Evolutionary conservation across 83 land plant genomes (phyloP).

Genomic region (Diphasiastrum complanatum): DNA sequence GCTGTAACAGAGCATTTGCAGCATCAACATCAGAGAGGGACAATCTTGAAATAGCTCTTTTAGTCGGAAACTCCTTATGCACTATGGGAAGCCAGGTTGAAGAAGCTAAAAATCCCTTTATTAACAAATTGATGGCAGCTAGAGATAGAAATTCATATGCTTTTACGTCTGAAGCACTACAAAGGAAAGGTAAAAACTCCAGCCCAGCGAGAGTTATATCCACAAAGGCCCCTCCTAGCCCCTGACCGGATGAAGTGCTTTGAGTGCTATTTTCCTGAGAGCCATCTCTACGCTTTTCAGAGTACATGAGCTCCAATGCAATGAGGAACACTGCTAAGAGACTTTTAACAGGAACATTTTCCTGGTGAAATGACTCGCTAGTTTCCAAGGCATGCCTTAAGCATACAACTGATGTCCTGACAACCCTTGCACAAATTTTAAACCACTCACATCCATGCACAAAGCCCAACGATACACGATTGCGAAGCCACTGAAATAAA

Average conservation of each 20-base stretch:
- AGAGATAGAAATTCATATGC: slow-evolving; percentile 42
- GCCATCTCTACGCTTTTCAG: slow-evolving; percentile 8
- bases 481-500: slow-evolving; percentile 32
- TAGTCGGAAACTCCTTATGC: slow-evolving; percentile 53
- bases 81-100: slow-evolving; percentile 70
- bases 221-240: slow-evolving; percentile 32
- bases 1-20: slow-evolving; percentile 22
- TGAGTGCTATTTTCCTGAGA: slow-evolving; percentile 1
- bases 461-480: background rate
- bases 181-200: slow-evolving; percentile 60
- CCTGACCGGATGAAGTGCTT: background rate
- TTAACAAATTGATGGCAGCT: slow-evolving; percentile 48
- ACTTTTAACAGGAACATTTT: slow-evolving; percentile 28
- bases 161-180: slow-evolving; percentile 36
- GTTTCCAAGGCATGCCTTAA: slow-evolving; percentile 35
- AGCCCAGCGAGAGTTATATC: slow-evolving; percentile 47
- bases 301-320: slow-evolving; percentile 32
- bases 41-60: slow-evolving; percentile 11
- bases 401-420: slow-evolving; percentile 39
- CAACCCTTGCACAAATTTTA: slow-evolving; percentile 36
- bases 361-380: too few species aligned
- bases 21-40: slow-evolving; percentile 40
- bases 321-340: slow-evolving; percentile 47
- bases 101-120: slow-evolving; percentile 48
- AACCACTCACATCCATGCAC: slow-evolving; percentile 16